A percentile compares a stretch with the other conserved stretches of the same genome.
Conservation (phyloP, 2,329 filamentous ascomycete genomes). For the Tolypocladium guangdongense region DNA sequence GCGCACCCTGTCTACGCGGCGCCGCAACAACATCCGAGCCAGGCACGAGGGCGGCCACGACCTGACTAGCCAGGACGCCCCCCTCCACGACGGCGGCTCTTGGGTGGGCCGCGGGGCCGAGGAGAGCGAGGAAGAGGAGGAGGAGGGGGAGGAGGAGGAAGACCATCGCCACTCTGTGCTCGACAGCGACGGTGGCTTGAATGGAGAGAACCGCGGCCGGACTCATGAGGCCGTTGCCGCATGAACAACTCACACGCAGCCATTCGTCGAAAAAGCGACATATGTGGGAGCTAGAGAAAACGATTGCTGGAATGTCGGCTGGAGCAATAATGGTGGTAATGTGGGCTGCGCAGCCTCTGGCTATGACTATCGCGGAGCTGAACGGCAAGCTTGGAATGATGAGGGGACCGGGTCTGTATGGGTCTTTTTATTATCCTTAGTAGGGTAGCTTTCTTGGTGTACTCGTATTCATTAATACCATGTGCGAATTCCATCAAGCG, state of each 20-base stretch:
- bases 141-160: conserved; percentile 57
- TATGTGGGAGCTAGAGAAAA: neutral
- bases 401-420: neutral
- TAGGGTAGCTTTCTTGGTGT: conserved; percentile 14
- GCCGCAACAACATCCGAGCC: conserved; percentile 58
- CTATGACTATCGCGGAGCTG: conserved; percentile 15
- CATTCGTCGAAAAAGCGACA: neutral
- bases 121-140: conserved; percentile 55
- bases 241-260: conserved; percentile 9
- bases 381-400: conserved; percentile 2
- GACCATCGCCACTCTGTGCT: conserved; percentile 36
- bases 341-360: conserved; percentile 6
- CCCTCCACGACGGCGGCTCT: conserved; percentile 66
- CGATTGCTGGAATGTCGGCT: neutral
- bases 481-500: conserved; percentile 2
- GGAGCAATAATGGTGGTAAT: conserved; percentile 5
- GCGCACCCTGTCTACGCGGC: conserved; percentile 77
- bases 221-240: conserved; percentile 39
- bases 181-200: conserved; percentile 41
- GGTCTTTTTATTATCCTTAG: conserved; percentile 12
- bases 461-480: conserved; percentile 18
- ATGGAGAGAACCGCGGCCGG: conserved; percentile 46
- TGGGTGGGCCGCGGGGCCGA: conserved; percentile 70
- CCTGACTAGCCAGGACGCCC: conserved; percentile 70
- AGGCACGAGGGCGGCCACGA: conserved; percentile 63